A percentile compares a stretch with the other conserved stretches of the same genome.
phyloP scores from a whole-genome alignment of 441 rosid species.

The Brassica balearica region DNA sequence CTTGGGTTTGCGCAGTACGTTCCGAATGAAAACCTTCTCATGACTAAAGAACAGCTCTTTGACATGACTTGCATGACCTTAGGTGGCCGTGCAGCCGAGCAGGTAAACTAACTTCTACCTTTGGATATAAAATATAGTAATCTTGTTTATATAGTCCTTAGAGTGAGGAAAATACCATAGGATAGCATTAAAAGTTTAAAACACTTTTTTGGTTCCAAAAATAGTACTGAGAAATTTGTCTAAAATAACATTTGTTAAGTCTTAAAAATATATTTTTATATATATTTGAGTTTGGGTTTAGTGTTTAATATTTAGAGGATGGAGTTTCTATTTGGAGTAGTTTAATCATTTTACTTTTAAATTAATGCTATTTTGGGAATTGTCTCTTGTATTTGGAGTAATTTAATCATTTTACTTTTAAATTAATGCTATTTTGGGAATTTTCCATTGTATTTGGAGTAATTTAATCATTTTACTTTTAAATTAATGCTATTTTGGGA shows the following conservation, averaged over 20 bases:
- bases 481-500: not conserved
- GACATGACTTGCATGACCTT: slow-evolving; percentile 86
- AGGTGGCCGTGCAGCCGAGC: slow-evolving; percentile 83
- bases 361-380: too few relatives aligned
- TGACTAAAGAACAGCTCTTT: slow-evolving; percentile 83
- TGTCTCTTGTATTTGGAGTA: too few relatives aligned
- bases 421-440: not conserved
- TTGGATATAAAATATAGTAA: not conserved
- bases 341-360: not conserved
- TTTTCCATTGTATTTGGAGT: not conserved
- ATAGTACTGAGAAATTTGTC: not conserved
- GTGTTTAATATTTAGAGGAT: not conserved
- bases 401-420: too few relatives aligned
- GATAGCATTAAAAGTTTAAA: too few relatives aligned
- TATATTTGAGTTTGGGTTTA: not conserved
- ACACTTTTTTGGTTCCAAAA: not conserved
- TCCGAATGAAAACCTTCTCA: slow-evolving; percentile 78
- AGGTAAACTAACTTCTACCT: slow-evolving; percentile 47
- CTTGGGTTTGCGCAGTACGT: slow-evolving; percentile 84
- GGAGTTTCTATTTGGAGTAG: not conserved
- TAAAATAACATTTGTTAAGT: too few relatives aligned
- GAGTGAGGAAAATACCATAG: not conserved
- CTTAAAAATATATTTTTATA: too few relatives aligned
- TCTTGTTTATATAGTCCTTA: not conserved
- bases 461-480: not conserved